Conservation (phyloP, 1,284 basidiomycete species). For the Coriolopsis trogii region DNA sequence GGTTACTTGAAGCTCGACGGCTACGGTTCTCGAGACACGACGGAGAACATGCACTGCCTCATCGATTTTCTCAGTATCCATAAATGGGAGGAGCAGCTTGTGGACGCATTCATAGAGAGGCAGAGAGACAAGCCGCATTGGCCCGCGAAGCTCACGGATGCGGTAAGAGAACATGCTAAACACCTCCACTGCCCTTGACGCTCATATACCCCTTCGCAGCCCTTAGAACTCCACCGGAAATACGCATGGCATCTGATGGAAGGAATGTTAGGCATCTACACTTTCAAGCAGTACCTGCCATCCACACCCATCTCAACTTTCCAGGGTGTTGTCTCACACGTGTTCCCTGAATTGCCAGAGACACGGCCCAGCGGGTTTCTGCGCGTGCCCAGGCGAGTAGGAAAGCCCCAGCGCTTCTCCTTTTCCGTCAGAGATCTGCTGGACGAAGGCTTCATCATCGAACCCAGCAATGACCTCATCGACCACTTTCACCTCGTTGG, state of each 20-base stretch:
- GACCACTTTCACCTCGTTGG: constrained; percentile 14
- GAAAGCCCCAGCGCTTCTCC: constrained; percentile 6
- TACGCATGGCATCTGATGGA: constrained; percentile 14
- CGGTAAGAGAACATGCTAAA: background rate
- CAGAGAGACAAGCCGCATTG: constrained; percentile 4
- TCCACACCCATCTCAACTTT: constrained; percentile 3
- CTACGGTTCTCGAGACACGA: constrained; percentile 11
- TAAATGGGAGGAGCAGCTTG: constrained; percentile 11
- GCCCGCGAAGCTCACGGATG: constrained; percentile 10
- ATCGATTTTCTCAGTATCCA: constrained; percentile 2
- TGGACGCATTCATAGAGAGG: constrained; percentile 2
- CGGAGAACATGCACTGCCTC: constrained; percentile 16
- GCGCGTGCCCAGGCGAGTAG: background rate
- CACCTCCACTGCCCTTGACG: background rate
- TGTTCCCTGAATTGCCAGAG: constrained; percentile 2
- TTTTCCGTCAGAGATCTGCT: constrained; percentile 16
- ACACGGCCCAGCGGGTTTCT: background rate
- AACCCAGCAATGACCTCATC: constrained; percentile 10
- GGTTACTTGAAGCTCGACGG: constrained; percentile 14
- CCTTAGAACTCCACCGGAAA: constrained; percentile 3
- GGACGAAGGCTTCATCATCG: constrained; percentile 16
- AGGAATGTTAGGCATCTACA: constrained; percentile 6
- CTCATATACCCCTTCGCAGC: background rate
- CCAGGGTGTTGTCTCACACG: constrained; percentile 5
- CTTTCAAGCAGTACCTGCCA: background rate